Evolutionary conservation across 192 early-diverging fungal genomes (phyloP).

Genomic region (Bifiguratus adelaidae): DNA sequence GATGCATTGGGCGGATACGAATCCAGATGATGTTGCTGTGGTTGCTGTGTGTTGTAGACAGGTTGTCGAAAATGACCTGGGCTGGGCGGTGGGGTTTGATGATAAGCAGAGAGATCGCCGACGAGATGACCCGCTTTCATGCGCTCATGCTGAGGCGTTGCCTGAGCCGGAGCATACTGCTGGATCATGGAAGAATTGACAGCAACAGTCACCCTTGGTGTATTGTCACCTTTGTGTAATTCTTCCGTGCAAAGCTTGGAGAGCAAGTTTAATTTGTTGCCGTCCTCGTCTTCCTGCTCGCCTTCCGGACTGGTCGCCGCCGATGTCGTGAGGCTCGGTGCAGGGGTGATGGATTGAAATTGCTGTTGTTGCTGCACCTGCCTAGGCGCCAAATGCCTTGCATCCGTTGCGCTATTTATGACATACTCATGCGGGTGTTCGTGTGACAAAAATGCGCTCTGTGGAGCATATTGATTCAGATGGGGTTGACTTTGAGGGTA

Average conservation of each 20-base stretch:
- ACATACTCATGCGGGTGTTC: too few species aligned
- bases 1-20: too few species aligned
- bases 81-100: slow-evolving; percentile 14
- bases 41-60: slow-evolving; percentile 2
- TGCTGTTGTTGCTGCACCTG: slow-evolving; percentile 13
- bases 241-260: slow-evolving; percentile 20
- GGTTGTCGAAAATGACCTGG: slow-evolving; percentile 15
- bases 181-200: neutral
- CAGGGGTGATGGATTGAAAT: neutral
- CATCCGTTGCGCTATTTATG: too few species aligned
- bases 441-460: too few species aligned
- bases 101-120: neutral
- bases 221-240: slow-evolving; percentile 10
- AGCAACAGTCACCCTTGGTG: too few species aligned
- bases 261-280: slow-evolving; percentile 14
- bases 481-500: neutral
- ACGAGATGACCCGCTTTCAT: neutral
- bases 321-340: neutral
- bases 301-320: neutral
- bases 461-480: neutral
- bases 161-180: neutral
- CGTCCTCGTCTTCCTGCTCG: slow-evolving; percentile 14
- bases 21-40: too few species aligned
- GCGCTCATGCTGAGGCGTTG: too few species aligned
- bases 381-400: too few species aligned